Percentiles rank a stretch among this genome's conserved stretches.
phyloP scores from a whole-genome alignment of 2,329 filamentous ascomycete genomes.

The Alternaria hordeiaustralica region DNA sequence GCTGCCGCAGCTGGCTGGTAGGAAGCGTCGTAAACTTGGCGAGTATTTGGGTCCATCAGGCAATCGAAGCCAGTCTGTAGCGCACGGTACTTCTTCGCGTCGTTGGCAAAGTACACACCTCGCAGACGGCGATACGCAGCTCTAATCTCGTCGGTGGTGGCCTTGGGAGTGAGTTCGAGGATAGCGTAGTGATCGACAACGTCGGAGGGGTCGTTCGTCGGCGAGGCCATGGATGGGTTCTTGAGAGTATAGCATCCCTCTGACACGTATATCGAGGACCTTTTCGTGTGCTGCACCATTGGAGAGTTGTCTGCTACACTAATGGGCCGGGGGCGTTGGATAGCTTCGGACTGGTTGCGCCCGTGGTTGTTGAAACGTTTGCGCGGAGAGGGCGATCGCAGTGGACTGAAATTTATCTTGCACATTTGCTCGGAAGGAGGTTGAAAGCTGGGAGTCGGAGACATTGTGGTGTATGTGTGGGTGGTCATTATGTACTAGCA shows the following conservation, averaged over 20 bases:
- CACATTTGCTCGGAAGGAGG: constrained; percentile 23
- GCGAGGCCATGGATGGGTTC: constrained; percentile 27
- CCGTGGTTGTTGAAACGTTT: constrained; percentile 26
- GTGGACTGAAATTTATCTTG: constrained; percentile 27
- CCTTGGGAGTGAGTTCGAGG: constrained; percentile 30
- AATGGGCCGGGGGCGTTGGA: constrained; percentile 26
- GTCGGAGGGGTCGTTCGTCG: constrained; percentile 21
- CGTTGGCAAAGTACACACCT: constrained; percentile 35
- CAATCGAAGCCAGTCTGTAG: constrained; percentile 40
- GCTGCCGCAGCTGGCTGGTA: constrained; percentile 19
- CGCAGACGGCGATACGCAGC: constrained; percentile 36
- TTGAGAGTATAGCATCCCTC: constrained; percentile 28
- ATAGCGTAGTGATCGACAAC: constrained; percentile 43
- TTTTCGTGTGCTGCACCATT: constrained; percentile 26
- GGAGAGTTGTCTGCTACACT: constrained; percentile 18
- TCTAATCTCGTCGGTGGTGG: constrained; percentile 40
- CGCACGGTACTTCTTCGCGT: constrained; percentile 38
- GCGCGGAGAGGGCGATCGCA: constrained; percentile 17
- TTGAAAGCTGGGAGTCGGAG: constrained; percentile 10
- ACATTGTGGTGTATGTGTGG: constrained; percentile 24
- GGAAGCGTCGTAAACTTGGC: constrained; percentile 34
- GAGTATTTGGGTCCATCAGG: constrained; percentile 35
- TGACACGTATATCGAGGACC: constrained; percentile 36
- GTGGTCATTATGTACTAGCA: constrained; percentile 18
- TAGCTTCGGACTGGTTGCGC: constrained; percentile 32